A percentile compares a stretch with the other conserved stretches of the same genome.
These are phyloP conservation scores for Pneumocystis oryctolagi DNA, from an alignment of 1,139 yeast genomes.

Conservation along the genomic window DNA sequence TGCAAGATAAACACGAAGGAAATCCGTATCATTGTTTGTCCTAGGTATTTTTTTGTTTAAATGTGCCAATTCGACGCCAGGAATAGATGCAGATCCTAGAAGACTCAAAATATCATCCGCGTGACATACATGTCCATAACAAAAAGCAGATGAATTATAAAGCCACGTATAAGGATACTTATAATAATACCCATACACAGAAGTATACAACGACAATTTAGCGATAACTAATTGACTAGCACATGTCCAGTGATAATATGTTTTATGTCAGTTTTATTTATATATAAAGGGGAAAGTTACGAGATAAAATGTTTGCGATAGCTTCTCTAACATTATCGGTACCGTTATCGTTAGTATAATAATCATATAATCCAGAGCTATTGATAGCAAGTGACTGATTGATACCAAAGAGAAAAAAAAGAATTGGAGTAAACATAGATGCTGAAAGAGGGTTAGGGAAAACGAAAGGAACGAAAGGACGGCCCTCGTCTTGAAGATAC, in stretches of 20 bases:
- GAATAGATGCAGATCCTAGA: not conserved
- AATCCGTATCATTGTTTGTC: not conserved
- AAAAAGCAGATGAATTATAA: not conserved
- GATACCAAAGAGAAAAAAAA: not conserved
- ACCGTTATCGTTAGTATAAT: not conserved
- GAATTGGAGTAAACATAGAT: not conserved
- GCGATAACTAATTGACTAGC: not conserved
- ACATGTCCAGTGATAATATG: not conserved
- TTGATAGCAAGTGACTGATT: not conserved
- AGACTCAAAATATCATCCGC: not conserved
- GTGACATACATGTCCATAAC: not conserved
- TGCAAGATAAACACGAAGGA: not conserved
- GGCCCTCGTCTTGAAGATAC: not conserved
- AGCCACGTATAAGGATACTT: not conserved
- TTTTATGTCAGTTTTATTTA: not conserved
- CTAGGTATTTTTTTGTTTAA: not conserved
- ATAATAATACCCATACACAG: not conserved
- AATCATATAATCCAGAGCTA: not conserved
- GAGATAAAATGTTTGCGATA: not conserved
- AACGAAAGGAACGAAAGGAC: not conserved
- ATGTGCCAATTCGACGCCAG: not conserved
- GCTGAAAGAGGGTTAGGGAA: not conserved
- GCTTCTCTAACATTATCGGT: not conserved
- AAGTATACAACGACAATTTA: not conserved
- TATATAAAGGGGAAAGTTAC: not conserved